Evolutionary conservation across 768 basidiomycete species (phyloP), one percentile per base, ranked within the genome.

Genomic region (Mycena metata): DNA sequence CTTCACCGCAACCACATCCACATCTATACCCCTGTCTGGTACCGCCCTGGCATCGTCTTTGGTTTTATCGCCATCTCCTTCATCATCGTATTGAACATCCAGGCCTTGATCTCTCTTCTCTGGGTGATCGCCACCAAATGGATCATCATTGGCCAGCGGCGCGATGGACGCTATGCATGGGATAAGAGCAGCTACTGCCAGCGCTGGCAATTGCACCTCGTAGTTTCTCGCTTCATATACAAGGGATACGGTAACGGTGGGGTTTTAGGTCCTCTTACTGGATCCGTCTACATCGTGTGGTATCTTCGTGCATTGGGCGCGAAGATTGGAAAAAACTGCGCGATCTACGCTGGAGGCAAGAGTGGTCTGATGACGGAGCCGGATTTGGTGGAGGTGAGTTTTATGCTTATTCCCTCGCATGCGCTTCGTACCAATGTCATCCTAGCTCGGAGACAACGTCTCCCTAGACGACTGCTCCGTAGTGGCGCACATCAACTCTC

Each of bases 111-210:
- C 46, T 74, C 81, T 24, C 69, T 86, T 19, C 24, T 78, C 0
- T 83, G 83, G 83, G 82, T 82, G n/a, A 77, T 86, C 54, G 41
- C 73, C 30, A 79, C 80, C 6, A 86, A 86, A 63, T 83, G 83
- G 83, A 47, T 83, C 17, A 66, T 86, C 51, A 81, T 86, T 47
- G 83, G 84, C 21, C 77, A 76, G 23, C 76, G 84, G 21, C 69
- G 70, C 45, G 78, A 80, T 30, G 84, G 84, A 0, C 75, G 75
- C 46, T 84, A 79, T 64, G 76, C 82, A 47, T 86, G 84, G 84
- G 84, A 86, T 70, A 78, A 80, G 73, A 83, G 80, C 76, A 81
- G 78, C 56, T 86, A 86, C 69, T 84, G 83, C 73, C 84, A 85
- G 69, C 79, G 83, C 39, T 85, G 84, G 84, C 83, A 85, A 71